Percentiles rank a stretch among this genome's conserved stretches.
Evolutionary conservation across 2,329 filamentous ascomycete species (phyloP).

Genomic region (Alternaria incomplexa): DNA sequence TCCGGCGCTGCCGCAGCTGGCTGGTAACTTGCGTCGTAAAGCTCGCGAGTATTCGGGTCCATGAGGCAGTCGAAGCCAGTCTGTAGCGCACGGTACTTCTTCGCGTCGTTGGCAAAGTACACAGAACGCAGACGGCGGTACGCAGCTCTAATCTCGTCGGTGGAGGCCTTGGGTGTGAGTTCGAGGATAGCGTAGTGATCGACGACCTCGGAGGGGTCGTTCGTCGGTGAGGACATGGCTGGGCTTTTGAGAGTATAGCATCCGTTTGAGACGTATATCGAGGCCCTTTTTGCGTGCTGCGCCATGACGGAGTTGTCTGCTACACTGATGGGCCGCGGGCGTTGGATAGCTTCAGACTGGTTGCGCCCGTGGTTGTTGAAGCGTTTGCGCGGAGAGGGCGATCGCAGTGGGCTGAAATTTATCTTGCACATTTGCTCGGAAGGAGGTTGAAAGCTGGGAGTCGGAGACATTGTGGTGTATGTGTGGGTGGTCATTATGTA

Average conservation of each 20-base stretch:
- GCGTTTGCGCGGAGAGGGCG: conserved; percentile 15
- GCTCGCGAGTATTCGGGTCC: conserved; percentile 32
- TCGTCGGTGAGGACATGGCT: conserved; percentile 26
- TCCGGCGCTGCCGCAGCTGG: conserved; percentile 1
- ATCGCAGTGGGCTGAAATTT: conserved; percentile 27
- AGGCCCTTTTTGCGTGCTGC: conserved; percentile 28
- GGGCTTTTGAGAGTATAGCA: conserved; percentile 23
- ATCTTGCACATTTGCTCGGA: conserved; percentile 24
- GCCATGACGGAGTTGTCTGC: conserved; percentile 15
- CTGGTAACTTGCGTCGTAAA: conserved; percentile 36
- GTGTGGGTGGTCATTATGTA: conserved; percentile 22
- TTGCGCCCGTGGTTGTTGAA: conserved; percentile 27
- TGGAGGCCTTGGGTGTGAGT: conserved; percentile 29
- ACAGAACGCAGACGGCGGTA: conserved; percentile 35
- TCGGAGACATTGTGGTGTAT: conserved; percentile 18
- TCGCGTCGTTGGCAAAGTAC: conserved; percentile 37
- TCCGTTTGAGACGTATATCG: conserved; percentile 36
- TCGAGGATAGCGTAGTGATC: conserved; percentile 43
- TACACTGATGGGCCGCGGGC: conserved; percentile 27
- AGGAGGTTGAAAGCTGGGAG: conserved; percentile 10
- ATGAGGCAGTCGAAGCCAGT: conserved; percentile 39
- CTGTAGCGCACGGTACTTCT: conserved; percentile 40
- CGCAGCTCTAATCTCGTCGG: conserved; percentile 37
- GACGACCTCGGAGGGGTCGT: conserved; percentile 24
- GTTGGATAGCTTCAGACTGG: conserved; percentile 29